A percentile compares a stretch with the other conserved stretches of the same genome.
These are phyloP conservation scores for Trichoderma arundinaceum DNA, from an alignment of 2,329 filamentous ascomycete species.

Conservation along the genomic window DNA sequence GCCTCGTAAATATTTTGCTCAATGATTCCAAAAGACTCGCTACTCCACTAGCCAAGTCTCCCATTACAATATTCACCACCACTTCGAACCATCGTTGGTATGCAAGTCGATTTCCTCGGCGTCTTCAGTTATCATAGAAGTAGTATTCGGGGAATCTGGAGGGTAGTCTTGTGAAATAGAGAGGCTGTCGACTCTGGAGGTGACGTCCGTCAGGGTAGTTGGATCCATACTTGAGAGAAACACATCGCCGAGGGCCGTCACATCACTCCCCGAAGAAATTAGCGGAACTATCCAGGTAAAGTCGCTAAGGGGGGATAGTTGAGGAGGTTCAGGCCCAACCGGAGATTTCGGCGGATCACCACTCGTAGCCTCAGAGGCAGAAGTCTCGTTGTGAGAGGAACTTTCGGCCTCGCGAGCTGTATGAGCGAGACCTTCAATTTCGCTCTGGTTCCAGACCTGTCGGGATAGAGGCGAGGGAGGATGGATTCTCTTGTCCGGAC, in stretches of 20 bases:
- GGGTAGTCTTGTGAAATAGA: not conserved
- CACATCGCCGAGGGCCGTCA: not conserved
- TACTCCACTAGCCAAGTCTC: not conserved
- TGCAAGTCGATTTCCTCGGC: not conserved
- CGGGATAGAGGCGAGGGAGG: constrained; percentile 9
- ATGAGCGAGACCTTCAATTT: not conserved
- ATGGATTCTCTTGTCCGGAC: not conserved
- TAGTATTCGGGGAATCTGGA: not conserved
- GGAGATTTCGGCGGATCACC: not conserved
- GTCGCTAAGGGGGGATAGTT: not conserved
- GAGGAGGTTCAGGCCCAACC: not conserved
- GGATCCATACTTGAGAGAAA: not conserved
- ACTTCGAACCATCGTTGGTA: not conserved
- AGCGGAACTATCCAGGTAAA: not conserved
- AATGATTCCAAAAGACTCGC: not conserved
- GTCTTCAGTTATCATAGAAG: not conserved
- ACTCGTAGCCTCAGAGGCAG: not conserved
- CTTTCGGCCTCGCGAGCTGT: not conserved
- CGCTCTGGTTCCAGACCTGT: constrained; percentile 12
- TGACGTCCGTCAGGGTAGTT: not conserved
- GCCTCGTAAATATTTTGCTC: not conserved
- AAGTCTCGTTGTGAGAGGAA: not conserved
- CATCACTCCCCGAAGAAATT: not conserved
- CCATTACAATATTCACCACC: too few relatives aligned
- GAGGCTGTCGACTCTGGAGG: not conserved